phyloP scores from a whole-genome alignment of 306 rosid genomes.

The Cicer cuneatum region DNA sequence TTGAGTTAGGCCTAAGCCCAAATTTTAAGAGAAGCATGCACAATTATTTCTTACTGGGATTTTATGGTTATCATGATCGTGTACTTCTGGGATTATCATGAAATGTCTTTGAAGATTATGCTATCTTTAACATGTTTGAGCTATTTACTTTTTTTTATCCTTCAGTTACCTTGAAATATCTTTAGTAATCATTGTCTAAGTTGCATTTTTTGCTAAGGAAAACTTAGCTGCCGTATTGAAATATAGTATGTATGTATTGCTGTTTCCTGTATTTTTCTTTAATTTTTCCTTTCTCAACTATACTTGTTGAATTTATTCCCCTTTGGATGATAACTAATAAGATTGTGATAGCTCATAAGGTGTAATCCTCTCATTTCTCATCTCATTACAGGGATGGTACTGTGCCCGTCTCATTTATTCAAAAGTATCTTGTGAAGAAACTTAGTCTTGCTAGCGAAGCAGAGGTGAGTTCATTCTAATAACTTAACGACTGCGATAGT shows the following conservation, averaged over 20 bases:
- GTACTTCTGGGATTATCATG: constrained; percentile 3
- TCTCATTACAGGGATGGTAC: constrained; percentile 74
- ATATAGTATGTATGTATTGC: constrained; percentile 3
- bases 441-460: constrained; percentile 83
- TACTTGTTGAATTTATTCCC: constrained; percentile 24
- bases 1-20: background rate
- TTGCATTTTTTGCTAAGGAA: constrained; percentile 23
- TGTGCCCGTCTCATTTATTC: constrained; percentile 85
- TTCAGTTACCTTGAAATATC: background rate
- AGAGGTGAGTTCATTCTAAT: constrained; percentile 64
- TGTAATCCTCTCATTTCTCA: constrained; percentile 40
- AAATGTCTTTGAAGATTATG: constrained; percentile 15
- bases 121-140: background rate
- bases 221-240: constrained; percentile 22
- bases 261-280: constrained; percentile 35
- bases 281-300: constrained; percentile 5
- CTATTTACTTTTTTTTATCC: background rate
- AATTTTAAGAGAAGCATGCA: no score
- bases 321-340: constrained; percentile 10
- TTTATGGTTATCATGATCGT: background rate
- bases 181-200: background rate
- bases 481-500: constrained; percentile 7
- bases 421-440: constrained; percentile 86
- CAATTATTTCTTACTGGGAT: background rate
- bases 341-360: constrained; percentile 23